Evolutionary conservation across 495 filamentous ascomycete genomes (phyloP).

Genomic region (Amphirosellinia nigrospora): DNA sequence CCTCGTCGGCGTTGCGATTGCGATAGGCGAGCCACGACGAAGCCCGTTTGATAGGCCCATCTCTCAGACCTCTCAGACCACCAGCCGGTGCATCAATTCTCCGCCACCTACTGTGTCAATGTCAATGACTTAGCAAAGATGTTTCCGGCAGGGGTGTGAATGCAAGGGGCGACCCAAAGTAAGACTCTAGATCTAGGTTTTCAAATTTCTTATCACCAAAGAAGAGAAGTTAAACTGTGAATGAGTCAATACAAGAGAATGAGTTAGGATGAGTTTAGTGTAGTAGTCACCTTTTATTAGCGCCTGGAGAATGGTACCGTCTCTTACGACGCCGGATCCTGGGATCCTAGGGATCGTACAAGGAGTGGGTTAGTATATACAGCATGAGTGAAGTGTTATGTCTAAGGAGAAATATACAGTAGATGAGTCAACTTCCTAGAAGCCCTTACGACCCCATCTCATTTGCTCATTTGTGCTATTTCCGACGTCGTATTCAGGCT

Average conservation of each 20-base stretch:
- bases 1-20: neutral
- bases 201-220: neutral
- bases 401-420: neutral
- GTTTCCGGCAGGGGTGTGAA: neutral
- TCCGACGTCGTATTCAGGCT: neutral
- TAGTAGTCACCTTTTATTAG: conserved; percentile 3
- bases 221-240: conserved; percentile 1
- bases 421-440: conserved; percentile 1
- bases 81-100: neutral
- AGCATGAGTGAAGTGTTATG: neutral
- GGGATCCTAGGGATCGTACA: neutral
- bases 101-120: conserved; percentile 1
- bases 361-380: neutral
- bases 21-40: conserved; percentile 1
- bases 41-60: conserved; percentile 12
- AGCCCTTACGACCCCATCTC: neutral
- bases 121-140: neutral
- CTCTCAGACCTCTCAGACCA: neutral
- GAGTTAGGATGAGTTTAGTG: neutral
- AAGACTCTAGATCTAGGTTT: neutral
- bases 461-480: neutral
- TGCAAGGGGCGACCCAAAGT: neutral
- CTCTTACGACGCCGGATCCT: neutral
- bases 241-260: conserved; percentile 13
- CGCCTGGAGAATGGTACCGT: neutral